Conservation (phyloP, 2,329 filamentous ascomycete genomes). For the Monilinia aucupariae region DNA sequence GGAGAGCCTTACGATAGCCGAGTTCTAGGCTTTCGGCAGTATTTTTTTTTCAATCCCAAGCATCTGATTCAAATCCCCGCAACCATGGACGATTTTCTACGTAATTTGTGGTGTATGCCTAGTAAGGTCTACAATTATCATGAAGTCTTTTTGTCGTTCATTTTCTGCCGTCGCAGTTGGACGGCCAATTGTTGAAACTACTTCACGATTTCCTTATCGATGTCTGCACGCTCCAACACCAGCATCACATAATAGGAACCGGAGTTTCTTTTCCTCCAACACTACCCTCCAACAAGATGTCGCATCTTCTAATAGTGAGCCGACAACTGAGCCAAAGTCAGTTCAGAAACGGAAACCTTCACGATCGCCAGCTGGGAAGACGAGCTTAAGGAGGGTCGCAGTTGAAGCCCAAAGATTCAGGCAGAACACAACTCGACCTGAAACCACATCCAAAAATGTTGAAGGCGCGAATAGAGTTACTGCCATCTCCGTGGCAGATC, state of each 20-base stretch:
- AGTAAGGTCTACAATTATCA: constrained; percentile 10
- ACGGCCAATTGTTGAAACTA: constrained; percentile 22
- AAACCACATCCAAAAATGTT: constrained; percentile 31
- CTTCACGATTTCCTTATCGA: constrained; percentile 16
- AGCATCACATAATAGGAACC: constrained; percentile 44
- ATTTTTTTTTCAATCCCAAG: neutral
- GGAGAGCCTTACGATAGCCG: constrained; percentile 16
- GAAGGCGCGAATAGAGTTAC: constrained; percentile 43
- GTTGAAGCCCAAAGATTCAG: constrained; percentile 69
- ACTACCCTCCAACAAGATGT: constrained; percentile 43
- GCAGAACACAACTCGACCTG: constrained; percentile 36
- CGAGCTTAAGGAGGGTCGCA: constrained; percentile 76
- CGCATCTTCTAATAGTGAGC: neutral
- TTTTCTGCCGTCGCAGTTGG: constrained; percentile 19
- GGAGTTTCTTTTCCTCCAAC: constrained; percentile 63
- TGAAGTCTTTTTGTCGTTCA: constrained; percentile 29
- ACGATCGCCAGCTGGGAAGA: constrained; percentile 55
- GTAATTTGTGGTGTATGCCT: constrained; percentile 2
- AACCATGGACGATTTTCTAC: constrained; percentile 4
- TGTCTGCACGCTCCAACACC: constrained; percentile 39
- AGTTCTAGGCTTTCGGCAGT: constrained; percentile 18
- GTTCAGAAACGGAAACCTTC: constrained; percentile 40
- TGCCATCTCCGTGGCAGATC: constrained; percentile 58
- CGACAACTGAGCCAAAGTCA: neutral
- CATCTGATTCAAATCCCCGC: neutral